These are phyloP conservation scores for Penicillium taxi DNA, from an alignment of 495 filamentous ascomycete species.

Conservation along the genomic window DNA sequence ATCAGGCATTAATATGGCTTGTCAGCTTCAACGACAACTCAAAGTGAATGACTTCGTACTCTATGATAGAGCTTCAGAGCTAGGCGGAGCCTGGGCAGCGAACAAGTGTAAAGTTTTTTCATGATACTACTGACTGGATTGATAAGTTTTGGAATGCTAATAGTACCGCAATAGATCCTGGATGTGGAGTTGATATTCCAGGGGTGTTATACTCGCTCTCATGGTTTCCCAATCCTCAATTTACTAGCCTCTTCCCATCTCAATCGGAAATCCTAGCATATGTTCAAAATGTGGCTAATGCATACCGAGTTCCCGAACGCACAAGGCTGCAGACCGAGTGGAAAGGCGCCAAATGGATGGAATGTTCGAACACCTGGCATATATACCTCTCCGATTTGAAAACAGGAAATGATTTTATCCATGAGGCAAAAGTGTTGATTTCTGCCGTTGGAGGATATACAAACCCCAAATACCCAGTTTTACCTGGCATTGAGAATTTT, in stretches of 20 bases:
- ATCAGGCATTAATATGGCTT: constrained; percentile 22
- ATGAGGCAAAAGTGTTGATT: constrained; percentile 38
- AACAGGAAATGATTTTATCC: constrained; percentile 6
- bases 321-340: constrained; percentile 5
- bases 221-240: constrained; percentile 20
- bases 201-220: constrained; percentile 22
- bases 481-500: constrained; percentile 39
- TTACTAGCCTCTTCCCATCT: constrained; percentile 17
- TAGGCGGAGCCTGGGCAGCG: constrained; percentile 23
- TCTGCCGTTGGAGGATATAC: constrained; percentile 27
- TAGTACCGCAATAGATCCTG: constrained; percentile 17
- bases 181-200: constrained; percentile 23
- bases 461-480: constrained; percentile 34
- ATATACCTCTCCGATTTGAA: constrained; percentile 5
- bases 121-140: neutral
- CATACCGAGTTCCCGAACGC: constrained; percentile 2
- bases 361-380: constrained; percentile 4
- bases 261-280: constrained; percentile 10
- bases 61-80: constrained; percentile 16
- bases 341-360: constrained; percentile 7
- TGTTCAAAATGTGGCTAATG: constrained; percentile 2
- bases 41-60: constrained; percentile 18
- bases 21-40: constrained; percentile 14
- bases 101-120: constrained; percentile 17
- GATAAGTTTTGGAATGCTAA: too few relatives aligned